A percentile compares a stretch with the other conserved stretches of the same genome.
Conservation (phyloP, 345 rosid species). For the Corchorus capsularis region DNA sequence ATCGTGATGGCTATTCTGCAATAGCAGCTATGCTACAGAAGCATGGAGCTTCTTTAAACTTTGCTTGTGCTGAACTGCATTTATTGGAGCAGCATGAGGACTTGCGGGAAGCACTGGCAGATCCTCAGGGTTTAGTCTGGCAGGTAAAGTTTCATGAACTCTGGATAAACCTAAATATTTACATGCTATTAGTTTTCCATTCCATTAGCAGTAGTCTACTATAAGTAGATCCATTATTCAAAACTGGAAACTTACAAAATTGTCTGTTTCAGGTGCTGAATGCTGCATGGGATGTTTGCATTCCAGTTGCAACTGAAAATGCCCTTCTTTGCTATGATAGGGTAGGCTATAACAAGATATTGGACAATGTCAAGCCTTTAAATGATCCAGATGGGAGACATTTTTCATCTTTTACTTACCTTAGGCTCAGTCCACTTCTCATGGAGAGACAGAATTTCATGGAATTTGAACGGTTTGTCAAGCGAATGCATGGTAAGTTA, state of each 20-base stretch:
- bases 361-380: constrained; percentile 72
- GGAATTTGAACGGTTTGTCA: constrained; percentile 81
- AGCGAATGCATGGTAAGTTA: constrained; percentile 84
- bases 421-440: constrained; percentile 71
- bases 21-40: constrained; percentile 66
- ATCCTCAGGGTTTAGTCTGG: constrained; percentile 84
- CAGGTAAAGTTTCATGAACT: constrained; percentile 54
- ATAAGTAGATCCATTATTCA: not conserved
- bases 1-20: constrained; percentile 88
- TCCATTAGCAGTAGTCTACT: not conserved
- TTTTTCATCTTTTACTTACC: constrained; percentile 71
- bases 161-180: not conserved
- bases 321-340: constrained; percentile 76
- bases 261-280: constrained; percentile 68
- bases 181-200: constrained; percentile 26
- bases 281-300: constrained; percentile 83
- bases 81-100: constrained; percentile 61
- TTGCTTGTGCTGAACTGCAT: constrained; percentile 59
- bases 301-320: constrained; percentile 70
- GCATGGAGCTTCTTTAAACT: constrained; percentile 72
- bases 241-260: not conserved
- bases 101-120: constrained; percentile 56
- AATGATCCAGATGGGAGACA: constrained; percentile 87
- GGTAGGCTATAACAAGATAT: constrained; percentile 67
- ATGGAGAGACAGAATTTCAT: constrained; percentile 76